Conservation (phyloP, 805 yeast genomes). For the Vanderwaltozyma yarrowii region DNA sequence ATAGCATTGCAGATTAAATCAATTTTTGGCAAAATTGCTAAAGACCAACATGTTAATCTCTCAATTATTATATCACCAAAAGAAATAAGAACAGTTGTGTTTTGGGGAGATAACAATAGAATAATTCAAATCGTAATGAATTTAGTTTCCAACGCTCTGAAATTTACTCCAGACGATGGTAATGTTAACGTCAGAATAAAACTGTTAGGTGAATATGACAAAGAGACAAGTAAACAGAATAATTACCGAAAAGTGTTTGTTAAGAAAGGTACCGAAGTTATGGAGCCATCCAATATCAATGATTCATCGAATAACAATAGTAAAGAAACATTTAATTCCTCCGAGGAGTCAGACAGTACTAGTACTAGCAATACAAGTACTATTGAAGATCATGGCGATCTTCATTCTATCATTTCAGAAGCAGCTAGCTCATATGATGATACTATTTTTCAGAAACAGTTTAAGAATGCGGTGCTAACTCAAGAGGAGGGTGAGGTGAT, state of each 20-base stretch:
- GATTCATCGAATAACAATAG: neutral
- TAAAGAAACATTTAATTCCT: neutral
- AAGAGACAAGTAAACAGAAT: conserved; percentile 32
- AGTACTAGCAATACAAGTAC: no score
- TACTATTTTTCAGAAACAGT: conserved; percentile 34
- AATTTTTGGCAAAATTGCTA: conserved; percentile 72
- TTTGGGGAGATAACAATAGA: conserved; percentile 83
- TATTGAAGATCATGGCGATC: neutral
- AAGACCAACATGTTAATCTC: conserved; percentile 64
- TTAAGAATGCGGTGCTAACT: conserved; percentile 22
- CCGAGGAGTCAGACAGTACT: no score
- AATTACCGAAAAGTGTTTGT: conserved; percentile 40
- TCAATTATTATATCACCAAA: conserved; percentile 55
- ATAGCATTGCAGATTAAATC: conserved; percentile 77
- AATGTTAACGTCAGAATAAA: conserved; percentile 54
- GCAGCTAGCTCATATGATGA: conserved; percentile 34
- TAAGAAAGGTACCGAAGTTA: conserved; percentile 19
- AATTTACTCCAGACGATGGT: conserved; percentile 88
- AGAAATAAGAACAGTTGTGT: conserved; percentile 46
- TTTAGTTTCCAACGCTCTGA: conserved; percentile 78
- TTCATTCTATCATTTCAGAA: conserved; percentile 11
- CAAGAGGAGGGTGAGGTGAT: conserved; percentile 15
- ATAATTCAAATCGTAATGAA: conserved; percentile 90
- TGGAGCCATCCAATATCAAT: neutral
- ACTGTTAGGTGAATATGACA: conserved; percentile 65